These are phyloP conservation scores for Pisolithus orientalis DNA, from an alignment of 768 basidiomycete species.

Conservation along the genomic window DNA sequence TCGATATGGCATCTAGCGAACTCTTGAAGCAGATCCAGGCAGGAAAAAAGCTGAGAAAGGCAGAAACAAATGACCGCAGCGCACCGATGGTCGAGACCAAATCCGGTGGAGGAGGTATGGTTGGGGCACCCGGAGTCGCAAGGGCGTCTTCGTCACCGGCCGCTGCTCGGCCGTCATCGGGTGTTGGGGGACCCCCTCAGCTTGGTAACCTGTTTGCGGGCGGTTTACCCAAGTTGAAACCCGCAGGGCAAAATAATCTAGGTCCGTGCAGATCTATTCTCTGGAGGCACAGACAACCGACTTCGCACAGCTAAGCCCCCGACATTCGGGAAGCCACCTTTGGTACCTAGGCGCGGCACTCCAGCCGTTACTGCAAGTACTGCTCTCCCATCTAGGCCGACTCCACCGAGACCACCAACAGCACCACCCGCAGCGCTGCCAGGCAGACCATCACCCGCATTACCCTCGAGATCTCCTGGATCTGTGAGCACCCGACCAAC, in stretches of 20 bases:
- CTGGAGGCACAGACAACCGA: constrained; percentile 3
- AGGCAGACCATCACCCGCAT: constrained; percentile 27
- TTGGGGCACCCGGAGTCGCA: constrained; percentile 30
- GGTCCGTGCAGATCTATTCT: constrained; percentile 34
- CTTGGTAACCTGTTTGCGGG: constrained; percentile 84
- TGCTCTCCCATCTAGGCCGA: constrained; percentile 19
- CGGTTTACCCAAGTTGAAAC: constrained; percentile 86
- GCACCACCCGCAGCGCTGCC: constrained; percentile 32
- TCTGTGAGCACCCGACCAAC: constrained; percentile 39
- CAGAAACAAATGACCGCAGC: constrained; percentile 79
- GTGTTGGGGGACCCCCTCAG: constrained; percentile 62
- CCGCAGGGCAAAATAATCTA: constrained; percentile 56
- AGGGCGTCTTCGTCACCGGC: constrained; percentile 15
- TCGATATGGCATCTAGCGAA: constrained; percentile 64
- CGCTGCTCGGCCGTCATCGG: constrained; percentile 8
- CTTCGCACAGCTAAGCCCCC: constrained; percentile 49
- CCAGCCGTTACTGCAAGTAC: constrained; percentile 23
- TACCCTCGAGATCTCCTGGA: constrained; percentile 38
- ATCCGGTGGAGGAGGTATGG: constrained; percentile 36
- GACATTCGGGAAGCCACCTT: constrained; percentile 59
- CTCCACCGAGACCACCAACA: constrained; percentile 25
- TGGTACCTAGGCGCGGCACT: constrained; percentile 47
- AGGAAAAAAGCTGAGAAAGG: constrained; percentile 77
- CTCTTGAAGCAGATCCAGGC: constrained; percentile 78
- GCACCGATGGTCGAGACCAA: constrained; percentile 50